Evolutionary conservation across 148 eudicot species (phyloP).

Genomic region (Heliosperma pusillum): DNA sequence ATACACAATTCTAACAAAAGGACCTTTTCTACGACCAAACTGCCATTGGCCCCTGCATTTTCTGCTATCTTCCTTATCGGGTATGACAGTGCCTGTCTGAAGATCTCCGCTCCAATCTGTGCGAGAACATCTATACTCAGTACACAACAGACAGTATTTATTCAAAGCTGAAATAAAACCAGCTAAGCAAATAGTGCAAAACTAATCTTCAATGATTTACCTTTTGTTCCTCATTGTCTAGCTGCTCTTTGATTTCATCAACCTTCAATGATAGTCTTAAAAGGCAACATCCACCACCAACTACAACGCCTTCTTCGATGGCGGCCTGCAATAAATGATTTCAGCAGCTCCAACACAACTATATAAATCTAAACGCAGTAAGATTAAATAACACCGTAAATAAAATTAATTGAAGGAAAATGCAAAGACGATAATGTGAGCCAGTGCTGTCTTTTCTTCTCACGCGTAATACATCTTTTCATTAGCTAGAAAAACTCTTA

Average conservation of each 20-base stretch:
- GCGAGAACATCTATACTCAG: slow-evolving; percentile 8
- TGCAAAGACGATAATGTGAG: too few relatives aligned
- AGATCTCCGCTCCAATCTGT: slow-evolving; percentile 93
- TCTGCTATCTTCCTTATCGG: slow-evolving; percentile 79
- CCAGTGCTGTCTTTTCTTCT: too few relatives aligned
- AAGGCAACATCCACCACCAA: slow-evolving; percentile 92
- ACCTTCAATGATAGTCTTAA: slow-evolving; percentile 71
- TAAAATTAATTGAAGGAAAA: too few relatives aligned
- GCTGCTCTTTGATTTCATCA: slow-evolving; percentile 51
- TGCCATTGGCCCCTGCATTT: slow-evolving; percentile 83
- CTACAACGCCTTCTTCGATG: slow-evolving; percentile 91
- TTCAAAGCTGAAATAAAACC: not conserved
- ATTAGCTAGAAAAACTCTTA: not conserved
- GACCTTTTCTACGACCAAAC: slow-evolving; percentile 70
- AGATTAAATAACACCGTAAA: too few relatives aligned
- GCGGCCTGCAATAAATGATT: slow-evolving; percentile 57
- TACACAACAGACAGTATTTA: not conserved
- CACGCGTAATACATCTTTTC: not conserved
- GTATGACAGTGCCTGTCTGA: slow-evolving; percentile 73
- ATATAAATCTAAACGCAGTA: too few relatives aligned
- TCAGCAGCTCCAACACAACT: not conserved
- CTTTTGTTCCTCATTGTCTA: slow-evolving; percentile 94
- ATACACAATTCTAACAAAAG: slow-evolving; percentile 11
- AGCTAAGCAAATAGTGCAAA: not conserved
- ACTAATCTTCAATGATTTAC: slow-evolving; percentile 25